Conservation (phyloP, 2,329 filamentous ascomycete genomes). For the Myriosclerotinia duriaeana region DNA sequence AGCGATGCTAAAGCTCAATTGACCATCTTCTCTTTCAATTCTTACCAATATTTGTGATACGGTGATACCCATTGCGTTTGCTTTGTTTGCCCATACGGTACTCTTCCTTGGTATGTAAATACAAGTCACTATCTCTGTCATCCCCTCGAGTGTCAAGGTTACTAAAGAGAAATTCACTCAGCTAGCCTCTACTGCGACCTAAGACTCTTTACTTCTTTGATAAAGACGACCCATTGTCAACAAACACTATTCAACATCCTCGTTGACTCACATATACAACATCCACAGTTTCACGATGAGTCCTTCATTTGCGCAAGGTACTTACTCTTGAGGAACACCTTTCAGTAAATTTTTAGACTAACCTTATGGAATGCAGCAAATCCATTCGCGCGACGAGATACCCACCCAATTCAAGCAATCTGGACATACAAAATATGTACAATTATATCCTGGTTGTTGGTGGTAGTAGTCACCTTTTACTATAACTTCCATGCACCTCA, state of each 20-base stretch:
- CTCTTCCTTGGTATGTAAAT: neutral
- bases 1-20: neutral
- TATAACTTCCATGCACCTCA: constrained; percentile 64
- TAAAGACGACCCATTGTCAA: neutral
- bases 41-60: neutral
- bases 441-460: constrained; percentile 70
- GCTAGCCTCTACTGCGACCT: neutral
- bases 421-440: constrained; percentile 75
- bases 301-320: constrained; percentile 23
- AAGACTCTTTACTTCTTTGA: neutral
- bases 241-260: neutral
- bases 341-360: neutral
- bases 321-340: neutral
- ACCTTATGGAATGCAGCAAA: constrained; percentile 54
- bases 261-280: neutral
- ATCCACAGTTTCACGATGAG: neutral
- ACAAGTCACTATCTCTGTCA: neutral
- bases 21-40: neutral
- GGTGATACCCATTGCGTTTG: neutral
- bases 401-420: constrained; percentile 60
- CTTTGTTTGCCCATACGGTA: neutral
- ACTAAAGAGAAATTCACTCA: neutral
- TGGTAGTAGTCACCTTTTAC: constrained; percentile 70
- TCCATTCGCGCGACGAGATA: constrained; percentile 71
- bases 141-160: neutral